phyloP scores from a whole-genome alignment of 140 eudicot species.

The Senecio squalidus region DNA sequence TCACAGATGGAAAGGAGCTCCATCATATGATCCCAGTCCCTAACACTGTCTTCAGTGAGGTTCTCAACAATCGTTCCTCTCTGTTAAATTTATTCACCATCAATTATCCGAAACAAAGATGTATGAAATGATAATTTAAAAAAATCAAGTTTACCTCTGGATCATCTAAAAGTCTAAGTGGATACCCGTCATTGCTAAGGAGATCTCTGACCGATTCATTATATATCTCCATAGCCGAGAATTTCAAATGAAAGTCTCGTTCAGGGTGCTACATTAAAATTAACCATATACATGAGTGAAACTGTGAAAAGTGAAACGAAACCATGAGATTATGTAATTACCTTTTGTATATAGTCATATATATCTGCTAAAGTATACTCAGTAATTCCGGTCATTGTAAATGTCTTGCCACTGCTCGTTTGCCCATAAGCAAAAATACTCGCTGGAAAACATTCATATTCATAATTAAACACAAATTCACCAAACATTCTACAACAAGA shows the following conservation, averaged over 20 bases:
- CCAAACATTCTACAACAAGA: background rate
- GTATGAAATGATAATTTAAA: background rate
- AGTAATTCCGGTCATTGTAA: constrained; percentile 89
- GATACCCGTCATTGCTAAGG: constrained; percentile 59
- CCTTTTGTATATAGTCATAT: constrained; percentile 83
- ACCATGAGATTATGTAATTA: constrained; percentile 21
- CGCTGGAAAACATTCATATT: constrained; percentile 38
- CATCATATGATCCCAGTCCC: constrained; percentile 76
- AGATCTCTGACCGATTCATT: constrained; percentile 95
- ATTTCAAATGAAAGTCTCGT: constrained; percentile 72
- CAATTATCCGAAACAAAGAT: constrained; percentile 1
- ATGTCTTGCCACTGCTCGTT: constrained; percentile 99
- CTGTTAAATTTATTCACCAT: constrained; percentile 30
- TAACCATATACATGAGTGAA: constrained; percentile 12
- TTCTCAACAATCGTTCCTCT: constrained; percentile 94
- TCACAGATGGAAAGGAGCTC: constrained; percentile 86
- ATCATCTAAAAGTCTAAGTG: constrained; percentile 88
- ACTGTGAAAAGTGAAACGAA: constrained; percentile 1
- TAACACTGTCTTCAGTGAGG: constrained; percentile 76
- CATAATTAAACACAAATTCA: background rate
- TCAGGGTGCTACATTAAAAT: constrained; percentile 60
- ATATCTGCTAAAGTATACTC: constrained; percentile 86
- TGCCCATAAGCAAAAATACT: constrained; percentile 95
- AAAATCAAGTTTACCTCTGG: constrained; percentile 63
- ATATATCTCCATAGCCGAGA: constrained; percentile 94